phyloP scores from a whole-genome alignment of 2,329 filamentous ascomycete species.

The Epichloe bromicola region DNA sequence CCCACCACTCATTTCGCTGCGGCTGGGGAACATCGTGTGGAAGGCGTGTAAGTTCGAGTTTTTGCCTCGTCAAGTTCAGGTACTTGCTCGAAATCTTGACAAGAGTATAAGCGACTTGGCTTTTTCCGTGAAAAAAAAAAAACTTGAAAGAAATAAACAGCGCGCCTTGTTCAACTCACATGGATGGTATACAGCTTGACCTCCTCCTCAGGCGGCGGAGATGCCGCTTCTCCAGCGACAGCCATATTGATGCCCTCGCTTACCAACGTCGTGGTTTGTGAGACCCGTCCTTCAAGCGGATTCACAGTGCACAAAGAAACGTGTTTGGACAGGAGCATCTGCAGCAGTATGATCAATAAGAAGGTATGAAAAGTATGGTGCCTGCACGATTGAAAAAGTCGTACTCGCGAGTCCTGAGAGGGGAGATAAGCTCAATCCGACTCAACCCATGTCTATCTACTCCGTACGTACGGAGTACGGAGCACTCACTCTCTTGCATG shows the following conservation, averaged over 20 bases:
- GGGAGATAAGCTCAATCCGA: too few species aligned
- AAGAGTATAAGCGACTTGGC: neutral
- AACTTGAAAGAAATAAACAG: neutral
- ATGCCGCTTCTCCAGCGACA: constrained; percentile 9
- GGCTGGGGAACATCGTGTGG: constrained; percentile 43
- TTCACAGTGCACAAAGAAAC: too few species aligned
- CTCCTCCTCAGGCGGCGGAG: constrained; percentile 23
- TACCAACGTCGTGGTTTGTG: neutral
- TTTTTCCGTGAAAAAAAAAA: neutral
- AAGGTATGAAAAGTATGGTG: too few species aligned
- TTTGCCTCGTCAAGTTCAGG: constrained; percentile 52
- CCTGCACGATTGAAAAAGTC: too few species aligned
- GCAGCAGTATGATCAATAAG: too few species aligned
- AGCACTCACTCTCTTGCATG: too few species aligned
- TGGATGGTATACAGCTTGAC: constrained; percentile 44
- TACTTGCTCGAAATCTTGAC: constrained; percentile 51
- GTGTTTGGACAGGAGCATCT: too few species aligned
- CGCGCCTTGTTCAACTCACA: constrained; percentile 26
- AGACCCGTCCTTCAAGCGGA: neutral
- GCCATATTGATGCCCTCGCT: neutral
- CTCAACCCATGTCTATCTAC: too few species aligned
- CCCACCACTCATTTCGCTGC: constrained; percentile 39
- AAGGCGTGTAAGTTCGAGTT: constrained; percentile 52
- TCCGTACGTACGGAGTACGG: too few species aligned
- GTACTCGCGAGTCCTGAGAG: too few species aligned